phyloP scores from a whole-genome alignment of 1,284 basidiomycete genomes.

The Thelephora terrestris region DNA sequence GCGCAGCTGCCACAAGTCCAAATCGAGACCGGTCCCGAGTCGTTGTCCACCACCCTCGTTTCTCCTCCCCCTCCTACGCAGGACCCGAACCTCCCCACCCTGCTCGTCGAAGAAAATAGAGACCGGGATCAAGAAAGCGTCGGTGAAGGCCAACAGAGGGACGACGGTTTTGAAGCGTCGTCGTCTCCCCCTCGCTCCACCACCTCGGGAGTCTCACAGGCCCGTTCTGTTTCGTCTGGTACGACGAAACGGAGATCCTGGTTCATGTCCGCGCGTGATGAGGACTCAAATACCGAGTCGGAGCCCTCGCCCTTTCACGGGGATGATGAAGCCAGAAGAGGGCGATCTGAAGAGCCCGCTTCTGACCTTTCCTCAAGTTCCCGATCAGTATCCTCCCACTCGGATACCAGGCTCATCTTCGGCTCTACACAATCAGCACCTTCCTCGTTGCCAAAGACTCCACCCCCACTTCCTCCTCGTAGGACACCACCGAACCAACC shows the following conservation, averaged over 20 bases:
- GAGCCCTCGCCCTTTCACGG: constrained; percentile 9
- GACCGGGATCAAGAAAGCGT: neutral
- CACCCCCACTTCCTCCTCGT: constrained; percentile 14
- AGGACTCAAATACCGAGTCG: constrained; percentile 12
- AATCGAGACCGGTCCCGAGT: too few relatives aligned
- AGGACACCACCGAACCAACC: constrained; percentile 8
- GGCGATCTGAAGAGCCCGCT: constrained; percentile 5
- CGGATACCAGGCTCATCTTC: neutral
- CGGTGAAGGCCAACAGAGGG: neutral
- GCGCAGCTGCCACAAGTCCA: neutral
- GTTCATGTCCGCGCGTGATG: constrained; percentile 22
- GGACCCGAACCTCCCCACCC: neutral
- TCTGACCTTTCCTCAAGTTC: constrained; percentile 8
- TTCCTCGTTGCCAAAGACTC: constrained; percentile 10
- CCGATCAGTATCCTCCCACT: constrained; percentile 10
- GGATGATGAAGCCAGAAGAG: constrained; percentile 14
- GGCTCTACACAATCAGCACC: neutral
- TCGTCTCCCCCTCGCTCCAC: constrained; percentile 9
- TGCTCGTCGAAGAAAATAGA: neutral
- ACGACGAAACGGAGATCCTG: constrained; percentile 28
- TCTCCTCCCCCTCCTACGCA: constrained; percentile 10
- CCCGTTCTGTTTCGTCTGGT: constrained; percentile 7
- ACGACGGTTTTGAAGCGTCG: neutral
- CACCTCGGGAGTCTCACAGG: constrained; percentile 9
- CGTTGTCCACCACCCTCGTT: constrained; percentile 6